Evolutionary conservation across 2,329 filamentous ascomycete genomes (phyloP).

Genomic region (Dothistroma septosporum): DNA sequence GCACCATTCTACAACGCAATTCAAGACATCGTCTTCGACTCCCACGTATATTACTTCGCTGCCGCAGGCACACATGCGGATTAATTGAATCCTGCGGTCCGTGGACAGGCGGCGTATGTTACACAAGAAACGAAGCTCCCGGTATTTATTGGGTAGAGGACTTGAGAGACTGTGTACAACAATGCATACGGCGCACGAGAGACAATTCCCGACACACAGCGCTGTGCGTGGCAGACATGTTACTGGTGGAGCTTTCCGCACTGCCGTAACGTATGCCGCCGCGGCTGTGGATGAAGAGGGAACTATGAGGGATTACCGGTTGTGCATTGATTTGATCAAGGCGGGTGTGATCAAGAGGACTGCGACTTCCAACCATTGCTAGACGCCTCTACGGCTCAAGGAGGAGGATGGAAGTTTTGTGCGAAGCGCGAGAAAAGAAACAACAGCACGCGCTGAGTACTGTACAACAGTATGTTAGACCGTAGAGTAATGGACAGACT

Average conservation of each 20-base stretch:
- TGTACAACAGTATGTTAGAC: no score
- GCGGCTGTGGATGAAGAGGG: constrained; percentile 15
- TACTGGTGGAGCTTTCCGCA: constrained; percentile 27
- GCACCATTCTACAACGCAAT: constrained; percentile 24
- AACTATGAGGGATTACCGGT: constrained; percentile 13
- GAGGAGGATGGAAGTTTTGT: no score
- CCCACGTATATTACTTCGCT: constrained; percentile 34
- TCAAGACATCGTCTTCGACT: constrained; percentile 33
- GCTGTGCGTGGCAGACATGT: constrained; percentile 35
- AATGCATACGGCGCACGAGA: constrained; percentile 32
- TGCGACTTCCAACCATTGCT: neutral
- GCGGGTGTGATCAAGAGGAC: neutral
- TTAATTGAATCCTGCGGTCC: constrained; percentile 29
- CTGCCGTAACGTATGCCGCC: constrained; percentile 2
- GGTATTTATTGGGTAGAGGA: constrained; percentile 37
- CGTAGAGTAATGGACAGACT: no score
- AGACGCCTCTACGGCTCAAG: neutral
- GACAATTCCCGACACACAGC: constrained; percentile 32
- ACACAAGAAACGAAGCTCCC: constrained; percentile 30
- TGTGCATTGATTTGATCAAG: neutral
- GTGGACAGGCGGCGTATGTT: constrained; percentile 25
- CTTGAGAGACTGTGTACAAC: constrained; percentile 33
- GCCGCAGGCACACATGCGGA: constrained; percentile 25
- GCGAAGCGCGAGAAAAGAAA: no score
- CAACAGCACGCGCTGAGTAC: no score